Evolutionary conservation across 352 stramenopile genomes (phyloP).

Genomic region (Pythium apleroticum): DNA sequence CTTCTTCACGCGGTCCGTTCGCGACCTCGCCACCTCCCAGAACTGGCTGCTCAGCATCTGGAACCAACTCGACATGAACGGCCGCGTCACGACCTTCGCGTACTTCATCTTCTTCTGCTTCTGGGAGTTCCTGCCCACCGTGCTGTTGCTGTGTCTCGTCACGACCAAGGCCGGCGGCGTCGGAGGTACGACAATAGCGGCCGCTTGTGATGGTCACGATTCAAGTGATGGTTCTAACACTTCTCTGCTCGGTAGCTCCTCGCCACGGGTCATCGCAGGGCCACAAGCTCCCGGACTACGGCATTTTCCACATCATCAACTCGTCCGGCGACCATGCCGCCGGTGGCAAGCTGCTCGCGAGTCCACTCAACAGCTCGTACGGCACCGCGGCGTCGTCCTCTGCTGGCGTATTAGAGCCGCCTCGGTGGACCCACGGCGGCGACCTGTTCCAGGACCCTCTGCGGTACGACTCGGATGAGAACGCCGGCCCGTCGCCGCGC

Average conservation of each 20-base stretch:
- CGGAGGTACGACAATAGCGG: constrained; percentile 63
- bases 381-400: constrained; percentile 45
- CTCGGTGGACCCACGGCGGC: constrained; percentile 76
- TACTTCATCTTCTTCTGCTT: constrained; percentile 89
- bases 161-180: constrained; percentile 81
- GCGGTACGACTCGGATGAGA: constrained; percentile 85
- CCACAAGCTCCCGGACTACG: constrained; percentile 76
- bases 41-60: constrained; percentile 85
- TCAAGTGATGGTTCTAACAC: too few relatives aligned
- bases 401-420: constrained; percentile 25
- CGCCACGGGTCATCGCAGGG: constrained; percentile 54
- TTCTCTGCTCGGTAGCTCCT: constrained; percentile 48
- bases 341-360: constrained; percentile 55
- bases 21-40: constrained; percentile 79
- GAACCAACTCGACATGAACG: constrained; percentile 87
- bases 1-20: constrained; percentile 76
- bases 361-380: constrained; percentile 59
- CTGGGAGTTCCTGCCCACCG: constrained; percentile 84
- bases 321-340: constrained; percentile 30
- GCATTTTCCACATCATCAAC: constrained; percentile 89
- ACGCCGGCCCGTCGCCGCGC: constrained; percentile 48
- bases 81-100: constrained; percentile 70
- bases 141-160: constrained; percentile 78
- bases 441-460: constrained; percentile 83
- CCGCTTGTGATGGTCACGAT: too few relatives aligned